These are phyloP conservation scores for Chlorella ohadii DNA, from an alignment of 139 green algal genomes.

Conservation along the genomic window DNA sequence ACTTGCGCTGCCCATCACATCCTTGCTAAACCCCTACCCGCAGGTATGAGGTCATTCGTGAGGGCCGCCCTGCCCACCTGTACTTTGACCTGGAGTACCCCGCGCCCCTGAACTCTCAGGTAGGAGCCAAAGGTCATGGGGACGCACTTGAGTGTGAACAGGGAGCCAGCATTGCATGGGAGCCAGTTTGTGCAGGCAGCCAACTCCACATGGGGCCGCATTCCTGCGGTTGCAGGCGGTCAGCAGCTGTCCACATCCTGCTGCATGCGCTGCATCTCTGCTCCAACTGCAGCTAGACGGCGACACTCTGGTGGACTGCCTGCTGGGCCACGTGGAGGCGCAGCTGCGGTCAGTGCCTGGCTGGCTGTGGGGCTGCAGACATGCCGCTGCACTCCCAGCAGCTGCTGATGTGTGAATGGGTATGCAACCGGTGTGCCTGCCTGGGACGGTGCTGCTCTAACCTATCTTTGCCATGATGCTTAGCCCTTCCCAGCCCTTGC, in stretches of 20 bases:
- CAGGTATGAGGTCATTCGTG: conserved; percentile 75
- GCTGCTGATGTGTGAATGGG: background rate
- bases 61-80: conserved; percentile 81
- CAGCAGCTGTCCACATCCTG: too few species aligned
- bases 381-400: background rate
- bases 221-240: too few species aligned
- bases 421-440: background rate
- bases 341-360: conserved; percentile 37
- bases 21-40: too few species aligned
- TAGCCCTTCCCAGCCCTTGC: background rate
- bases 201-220: too few species aligned
- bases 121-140: background rate
- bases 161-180: too few species aligned
- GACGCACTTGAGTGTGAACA: too few species aligned
- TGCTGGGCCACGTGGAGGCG: conserved; percentile 57
- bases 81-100: conserved; percentile 92
- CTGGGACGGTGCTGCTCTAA: too few species aligned
- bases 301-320: conserved; percentile 57
- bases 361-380: background rate
- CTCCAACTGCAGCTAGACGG: conserved; percentile 49
- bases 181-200: too few species aligned
- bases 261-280: background rate
- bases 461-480: too few species aligned
- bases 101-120: conserved; percentile 54
- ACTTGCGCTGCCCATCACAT: too few species aligned